phyloP scores from a whole-genome alignment of 2,329 filamentous ascomycete species.

The Alternaria arbusti region DNA sequence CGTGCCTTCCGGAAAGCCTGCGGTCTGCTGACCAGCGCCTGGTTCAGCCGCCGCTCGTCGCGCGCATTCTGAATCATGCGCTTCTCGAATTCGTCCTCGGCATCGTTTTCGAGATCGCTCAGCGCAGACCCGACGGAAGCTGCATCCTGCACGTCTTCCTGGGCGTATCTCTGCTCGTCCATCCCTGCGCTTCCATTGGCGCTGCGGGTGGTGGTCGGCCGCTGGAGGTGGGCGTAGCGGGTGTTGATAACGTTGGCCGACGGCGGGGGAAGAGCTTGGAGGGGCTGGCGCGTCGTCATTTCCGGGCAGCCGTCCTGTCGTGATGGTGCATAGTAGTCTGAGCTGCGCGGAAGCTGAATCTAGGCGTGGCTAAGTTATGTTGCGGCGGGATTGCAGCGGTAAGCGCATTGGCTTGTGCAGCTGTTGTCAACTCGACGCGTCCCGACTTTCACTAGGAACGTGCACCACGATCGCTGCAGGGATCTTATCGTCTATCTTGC shows the following conservation, averaged over 20 bases:
- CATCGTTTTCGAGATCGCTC: slow-evolving; percentile 50
- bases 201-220: slow-evolving; percentile 16
- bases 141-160: slow-evolving; percentile 29
- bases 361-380: slow-evolving; percentile 4
- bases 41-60: slow-evolving; percentile 50
- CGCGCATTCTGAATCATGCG: slow-evolving; percentile 53
- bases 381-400: neutral
- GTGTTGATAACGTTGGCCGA: slow-evolving; percentile 32
- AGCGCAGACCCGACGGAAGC: slow-evolving; percentile 42
- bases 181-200: slow-evolving; percentile 30
- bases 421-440: slow-evolving; percentile 32
- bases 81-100: slow-evolving; percentile 54
- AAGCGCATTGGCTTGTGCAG: slow-evolving; percentile 15
- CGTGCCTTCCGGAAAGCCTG: slow-evolving; percentile 54
- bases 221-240: slow-evolving; percentile 29
- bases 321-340: slow-evolving; percentile 23
- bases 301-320: slow-evolving; percentile 11
- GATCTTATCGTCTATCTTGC: slow-evolving; percentile 3
- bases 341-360: neutral
- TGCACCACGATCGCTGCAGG: slow-evolving; percentile 27
- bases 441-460: slow-evolving; percentile 27
- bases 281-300: slow-evolving; percentile 46
- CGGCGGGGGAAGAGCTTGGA: slow-evolving; percentile 41
- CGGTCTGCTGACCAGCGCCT: slow-evolving; percentile 40
- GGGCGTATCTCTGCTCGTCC: slow-evolving; percentile 22